These are phyloP conservation scores for Solanum medicagineum DNA, from an alignment of 257 asterid genomes.

Conservation along the genomic window DNA sequence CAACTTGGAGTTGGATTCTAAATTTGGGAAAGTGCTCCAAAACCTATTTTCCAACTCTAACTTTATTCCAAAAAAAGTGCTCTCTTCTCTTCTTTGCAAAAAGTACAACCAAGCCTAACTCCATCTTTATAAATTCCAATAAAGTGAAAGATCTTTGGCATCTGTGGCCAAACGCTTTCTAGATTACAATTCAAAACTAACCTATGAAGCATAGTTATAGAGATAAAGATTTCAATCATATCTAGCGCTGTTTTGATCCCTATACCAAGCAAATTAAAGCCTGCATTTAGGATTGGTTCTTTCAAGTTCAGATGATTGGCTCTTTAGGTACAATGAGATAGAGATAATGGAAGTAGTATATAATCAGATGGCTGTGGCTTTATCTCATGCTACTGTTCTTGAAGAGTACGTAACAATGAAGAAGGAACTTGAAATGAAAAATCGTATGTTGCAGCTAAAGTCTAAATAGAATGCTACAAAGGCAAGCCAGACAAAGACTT, in stretches of 20 bases:
- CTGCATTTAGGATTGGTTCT: constrained; percentile 18
- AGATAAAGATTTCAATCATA: not conserved
- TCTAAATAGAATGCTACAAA: constrained; percentile 22
- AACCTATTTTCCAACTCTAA: not conserved
- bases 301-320: constrained; percentile 3
- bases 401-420: constrained; percentile 30
- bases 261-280: not conserved
- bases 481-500: constrained; percentile 28
- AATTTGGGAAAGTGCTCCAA: not conserved
- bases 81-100: not conserved
- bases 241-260: not conserved
- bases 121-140: not conserved
- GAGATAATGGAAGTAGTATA: constrained; percentile 37
- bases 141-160: not conserved
- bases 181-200: not conserved
- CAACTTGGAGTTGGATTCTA: not conserved
- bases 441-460: constrained; percentile 21
- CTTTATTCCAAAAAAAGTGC: not conserved
- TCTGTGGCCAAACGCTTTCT: not conserved
- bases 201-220: not conserved
- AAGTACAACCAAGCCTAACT: not conserved
- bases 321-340: constrained; percentile 21
- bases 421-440: constrained; percentile 18
- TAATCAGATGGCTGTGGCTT: constrained; percentile 29
- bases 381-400: constrained; percentile 32